A percentile compares a stretch with the other conserved stretches of the same genome.
phyloP scores from a whole-genome alignment of 352 stramenopile genomes.

The Blastocystis hominis region DNA sequence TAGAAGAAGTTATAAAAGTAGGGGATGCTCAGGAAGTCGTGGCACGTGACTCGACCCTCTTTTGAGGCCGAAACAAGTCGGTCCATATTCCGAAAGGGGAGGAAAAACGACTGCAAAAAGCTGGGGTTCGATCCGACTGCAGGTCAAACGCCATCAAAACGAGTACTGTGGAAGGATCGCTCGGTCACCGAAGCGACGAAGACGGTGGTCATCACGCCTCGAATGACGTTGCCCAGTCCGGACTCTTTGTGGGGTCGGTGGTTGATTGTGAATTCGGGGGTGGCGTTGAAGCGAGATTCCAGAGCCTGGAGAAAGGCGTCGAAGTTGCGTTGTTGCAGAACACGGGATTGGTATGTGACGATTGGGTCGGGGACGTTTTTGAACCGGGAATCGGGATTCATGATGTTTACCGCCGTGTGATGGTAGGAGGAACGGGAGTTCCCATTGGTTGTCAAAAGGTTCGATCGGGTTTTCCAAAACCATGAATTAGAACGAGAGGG shows the following conservation, averaged over 20 bases:
- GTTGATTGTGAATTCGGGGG: neutral
- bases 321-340: neutral
- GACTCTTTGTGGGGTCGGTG: neutral
- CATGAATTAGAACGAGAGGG: too few species aligned
- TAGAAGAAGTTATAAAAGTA: neutral
- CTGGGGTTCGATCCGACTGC: neutral
- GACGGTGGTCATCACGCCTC: neutral
- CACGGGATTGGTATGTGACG: too few species aligned
- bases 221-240: constrained; percentile 18
- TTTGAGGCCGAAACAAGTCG: too few species aligned
- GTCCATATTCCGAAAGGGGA: neutral
- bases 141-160: neutral
- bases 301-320: neutral
- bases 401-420: too few species aligned
- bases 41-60: neutral
- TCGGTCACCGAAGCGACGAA: neutral
- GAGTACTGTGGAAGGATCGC: neutral
- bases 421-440: too few species aligned
- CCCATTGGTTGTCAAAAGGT: too few species aligned
- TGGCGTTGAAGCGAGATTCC: neutral
- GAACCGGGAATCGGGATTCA: too few species aligned
- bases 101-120: neutral
- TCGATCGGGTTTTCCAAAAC: too few species aligned
- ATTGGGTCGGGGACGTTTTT: too few species aligned
- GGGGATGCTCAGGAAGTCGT: neutral